Base-by-base conservation (phyloP, 2,329 filamentous ascomycete species). In the Trichoderma cornu-damae region DNA sequence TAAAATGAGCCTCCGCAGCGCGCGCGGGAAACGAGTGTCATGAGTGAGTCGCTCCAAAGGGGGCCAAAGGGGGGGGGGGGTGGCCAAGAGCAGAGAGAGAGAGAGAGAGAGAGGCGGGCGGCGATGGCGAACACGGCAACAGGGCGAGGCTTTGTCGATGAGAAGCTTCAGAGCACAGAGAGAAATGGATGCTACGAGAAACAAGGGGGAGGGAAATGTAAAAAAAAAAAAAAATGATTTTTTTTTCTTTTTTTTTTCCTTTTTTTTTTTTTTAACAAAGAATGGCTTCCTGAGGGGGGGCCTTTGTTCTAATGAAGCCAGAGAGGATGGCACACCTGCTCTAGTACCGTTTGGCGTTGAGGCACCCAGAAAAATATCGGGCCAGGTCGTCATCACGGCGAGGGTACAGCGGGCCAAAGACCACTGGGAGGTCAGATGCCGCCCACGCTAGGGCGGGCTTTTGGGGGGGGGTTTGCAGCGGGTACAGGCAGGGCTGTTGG, bases 1-100 rank as follows among this genome's bases (percentile, higher is more conserved):
- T 57, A 51, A 57, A 57, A 57, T 57, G 54, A 50, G 44, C 54
- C 44, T 57, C 54, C 44, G 54, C 54, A 49, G 47, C 46, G 54
- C 54, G 32, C 51, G 30, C 38, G 51, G 37, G 22, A 42, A 59
- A 51, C 50, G 57, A 59, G 20, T 48, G 57, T 55, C 50, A 55
- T 59, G 43, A 50, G 57, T 54, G 53, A 59, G 50, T 59, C 50
- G 57, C 49, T 58, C 28, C 18, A 40, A 60, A 40, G 14, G 38
- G 40, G 47, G 49, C 24, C 2, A 32, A 22, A 49, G 30, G 46
- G 24, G 38, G 38, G 20, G 44, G 28, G 22, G 7, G 35, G 9
- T 6, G 28, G 28, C 28, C n/a, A n/a, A 28, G 26, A 20, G 26
- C n/a, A 20, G 46, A 35, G 46, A 16, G 24, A 37, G 28, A 20